These are phyloP conservation scores for Quercus wislizeni DNA, from an alignment of 306 rosid genomes.

Conservation along the genomic window DNA sequence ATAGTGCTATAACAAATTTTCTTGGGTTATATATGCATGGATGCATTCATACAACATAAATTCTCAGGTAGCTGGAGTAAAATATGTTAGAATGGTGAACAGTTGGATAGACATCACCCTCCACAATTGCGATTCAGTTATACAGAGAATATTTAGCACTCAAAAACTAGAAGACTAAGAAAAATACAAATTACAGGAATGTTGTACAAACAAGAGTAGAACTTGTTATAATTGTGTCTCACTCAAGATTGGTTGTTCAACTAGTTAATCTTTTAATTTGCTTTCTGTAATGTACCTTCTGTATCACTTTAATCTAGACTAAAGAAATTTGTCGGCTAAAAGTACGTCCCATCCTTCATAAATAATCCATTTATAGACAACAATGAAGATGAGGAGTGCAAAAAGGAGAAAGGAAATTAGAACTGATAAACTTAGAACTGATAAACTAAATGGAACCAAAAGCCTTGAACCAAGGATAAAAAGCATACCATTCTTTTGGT, in stretches of 20 bases:
- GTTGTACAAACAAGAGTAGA: not conserved
- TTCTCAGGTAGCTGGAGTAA: not conserved
- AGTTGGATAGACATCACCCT: not conserved
- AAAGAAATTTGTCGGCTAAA: not conserved
- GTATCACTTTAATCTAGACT: not conserved
- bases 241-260: not conserved
- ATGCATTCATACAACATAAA: not conserved
- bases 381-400: not conserved
- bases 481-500: constrained; percentile 24
- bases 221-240: not conserved
- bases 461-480: not conserved
- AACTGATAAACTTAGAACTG: not conserved
- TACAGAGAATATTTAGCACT: not conserved
- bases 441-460: not conserved
- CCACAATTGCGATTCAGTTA: not conserved
- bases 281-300: not conserved
- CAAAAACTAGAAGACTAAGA: not conserved
- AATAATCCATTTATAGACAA: not conserved
- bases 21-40: not conserved
- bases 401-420: not conserved
- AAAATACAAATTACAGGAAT: not conserved
- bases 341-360: not conserved
- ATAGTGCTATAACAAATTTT: not conserved
- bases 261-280: not conserved
- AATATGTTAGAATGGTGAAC: not conserved